Evolutionary conservation across 179 eudicot genomes (phyloP), one percentile per base, ranked within the genome.

Genomic region (Pouteria campechiana): DNA sequence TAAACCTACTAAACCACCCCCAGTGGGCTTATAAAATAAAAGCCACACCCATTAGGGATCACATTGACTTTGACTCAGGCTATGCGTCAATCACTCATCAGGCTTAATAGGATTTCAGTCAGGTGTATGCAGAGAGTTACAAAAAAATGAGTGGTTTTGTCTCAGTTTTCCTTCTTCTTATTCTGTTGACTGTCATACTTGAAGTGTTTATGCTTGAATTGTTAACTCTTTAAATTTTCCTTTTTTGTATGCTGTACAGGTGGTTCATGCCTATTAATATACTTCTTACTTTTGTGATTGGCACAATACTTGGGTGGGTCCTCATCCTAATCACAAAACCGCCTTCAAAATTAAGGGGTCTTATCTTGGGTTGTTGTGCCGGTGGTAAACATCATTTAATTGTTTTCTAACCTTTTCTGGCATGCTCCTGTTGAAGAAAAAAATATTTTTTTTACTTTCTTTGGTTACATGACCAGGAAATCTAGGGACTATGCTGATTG

Each of bases 201-300:
- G 7, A 5, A 4, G 21, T 3, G 19, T 37, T 32, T n/a, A 7
- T 19, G 37, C 7, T 3, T 3, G 35, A 13, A 13, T 11, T 20
- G 8, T 33, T 37, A n/a, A n/a, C n/a, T 36, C 1, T 6, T 5
- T 7, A 10, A 2, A 10, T 12, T 38, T 35, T 10, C 6, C 10
- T 9, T 16, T 25, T 29, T n/a, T 30, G 7, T 41, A 5, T 13
- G 19, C 10, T 6, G 32, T 65, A 31, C 37, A 75, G 81, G 73
- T 75, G 81, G 81, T 75, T 75, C 55, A 70, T 70, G 74, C 81
- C 72, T 0, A 48, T 67, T 25, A 75, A 67, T 38, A 70, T 75
- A 24, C 50, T 75, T 47, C 20, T 75, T n/a, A 67, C 81, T 0
- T 70, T 70, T 48, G 46, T 75, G 5, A 43, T 75, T 17, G 81